These are phyloP conservation scores for Oryza punctata DNA, from an alignment of 176 grass and related monocot genomes.

Conservation along the genomic window DNA sequence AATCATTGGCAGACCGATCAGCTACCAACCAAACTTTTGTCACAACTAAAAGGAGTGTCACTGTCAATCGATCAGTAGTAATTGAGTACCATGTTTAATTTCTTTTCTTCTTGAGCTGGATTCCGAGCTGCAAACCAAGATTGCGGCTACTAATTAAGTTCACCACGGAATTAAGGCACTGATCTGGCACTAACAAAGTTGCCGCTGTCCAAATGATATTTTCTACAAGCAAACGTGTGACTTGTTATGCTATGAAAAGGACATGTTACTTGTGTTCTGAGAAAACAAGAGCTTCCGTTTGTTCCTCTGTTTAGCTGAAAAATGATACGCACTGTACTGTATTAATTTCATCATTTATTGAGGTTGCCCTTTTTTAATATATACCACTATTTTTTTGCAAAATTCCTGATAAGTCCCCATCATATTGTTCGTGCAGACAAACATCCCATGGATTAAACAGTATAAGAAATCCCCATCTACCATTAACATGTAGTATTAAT, in stretches of 20 bases:
- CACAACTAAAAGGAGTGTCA: not conserved
- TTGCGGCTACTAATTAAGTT: constrained; percentile 44
- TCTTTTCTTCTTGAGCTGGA: not conserved
- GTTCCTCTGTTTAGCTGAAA: not conserved
- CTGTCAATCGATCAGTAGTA: not conserved
- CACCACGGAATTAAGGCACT: not conserved
- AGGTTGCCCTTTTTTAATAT: not conserved
- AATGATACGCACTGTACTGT: not conserved
- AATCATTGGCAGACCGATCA: not conserved
- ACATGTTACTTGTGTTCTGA: not conserved
- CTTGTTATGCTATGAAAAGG: constrained; percentile 31
- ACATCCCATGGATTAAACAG: not conserved
- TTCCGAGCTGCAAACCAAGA: constrained; percentile 10
- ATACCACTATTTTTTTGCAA: not conserved
- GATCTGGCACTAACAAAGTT: not conserved
- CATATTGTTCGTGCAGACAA: not conserved
- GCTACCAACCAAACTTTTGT: not conserved
- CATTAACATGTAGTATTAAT: not conserved
- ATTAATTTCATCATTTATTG: not conserved
- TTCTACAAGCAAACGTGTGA: not conserved
- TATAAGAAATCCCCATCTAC: not conserved
- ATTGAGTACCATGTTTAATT: not conserved
- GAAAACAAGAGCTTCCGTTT: not conserved
- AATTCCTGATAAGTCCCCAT: not conserved
- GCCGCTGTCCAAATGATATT: not conserved